Evolutionary conservation across 352 stramenopile species (phyloP), one percentile per base, ranked within the genome.

Genomic region (Phytophthora fragariaefolia): DNA sequence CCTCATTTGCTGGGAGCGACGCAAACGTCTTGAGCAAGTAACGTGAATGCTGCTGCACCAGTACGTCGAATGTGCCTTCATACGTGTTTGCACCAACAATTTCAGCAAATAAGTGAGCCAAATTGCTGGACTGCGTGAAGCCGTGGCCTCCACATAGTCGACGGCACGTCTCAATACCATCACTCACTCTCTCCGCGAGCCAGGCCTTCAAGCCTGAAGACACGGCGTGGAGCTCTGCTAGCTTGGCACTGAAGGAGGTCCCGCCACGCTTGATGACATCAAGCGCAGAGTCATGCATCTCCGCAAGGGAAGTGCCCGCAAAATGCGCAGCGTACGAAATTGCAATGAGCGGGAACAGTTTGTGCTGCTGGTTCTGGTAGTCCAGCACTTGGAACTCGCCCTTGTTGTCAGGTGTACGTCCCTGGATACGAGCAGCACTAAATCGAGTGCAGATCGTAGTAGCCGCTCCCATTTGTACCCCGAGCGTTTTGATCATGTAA

Each of bases 281-380:
- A 20, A 85, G 40, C 0, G 77, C 66, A 0, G 50, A 36, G 56
- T 83, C 66, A 45, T 83, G 72, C 40, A 48, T 48, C n/a, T 48
- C 40, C 40, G 26, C n/a, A 17, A 48, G n/a, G 4, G 20, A 38
- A 27, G 17, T 30, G 4, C 30, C 50, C 1, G 50, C 50, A 34
- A 47, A 57, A 0, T 47, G 18, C 6, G 18, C 18, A 8, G 50
- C 50, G 30, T 47, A 58, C 20, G 50, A 45, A 7, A 81, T 52
- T 6, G 64, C 69, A n/a, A 81, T 72, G 45, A 59, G 46, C 15
- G 76, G 69, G 56, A 80, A 81, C 12, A 84, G 66, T 27, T 42
- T 66, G 57, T 74, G 51, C 43, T 83, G 75, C 47, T 84, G 75
- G 70, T 86, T 80, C 62, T 87, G 75, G 59, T 84, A 87, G 58